phyloP scores from a whole-genome alignment of 805 yeast genomes.

The Kuraishia cidri region DNA sequence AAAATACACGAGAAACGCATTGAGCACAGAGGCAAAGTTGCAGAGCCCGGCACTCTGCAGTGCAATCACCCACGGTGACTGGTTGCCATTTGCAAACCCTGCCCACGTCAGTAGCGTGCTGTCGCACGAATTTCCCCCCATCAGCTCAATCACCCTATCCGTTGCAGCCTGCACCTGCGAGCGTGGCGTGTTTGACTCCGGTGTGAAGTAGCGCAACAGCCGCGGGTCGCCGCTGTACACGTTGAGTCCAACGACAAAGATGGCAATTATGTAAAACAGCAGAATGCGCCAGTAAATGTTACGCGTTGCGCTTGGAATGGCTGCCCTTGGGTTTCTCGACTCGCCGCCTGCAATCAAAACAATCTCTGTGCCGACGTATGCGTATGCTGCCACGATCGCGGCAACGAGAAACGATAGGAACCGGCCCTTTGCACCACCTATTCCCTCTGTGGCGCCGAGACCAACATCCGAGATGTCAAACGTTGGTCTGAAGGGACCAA shows the following conservation, averaged over 20 bases:
- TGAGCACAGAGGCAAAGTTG: slow-evolving; percentile 38
- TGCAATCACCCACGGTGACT: slow-evolving; percentile 52
- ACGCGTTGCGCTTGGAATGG: slow-evolving; percentile 70
- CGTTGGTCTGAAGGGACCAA: slow-evolving; percentile 69
- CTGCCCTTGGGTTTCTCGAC: slow-evolving; percentile 70
- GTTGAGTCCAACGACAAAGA: slow-evolving; percentile 63
- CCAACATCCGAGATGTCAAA: slow-evolving; percentile 61
- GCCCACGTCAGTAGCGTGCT: slow-evolving; percentile 18
- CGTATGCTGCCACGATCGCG: slow-evolving; percentile 56
- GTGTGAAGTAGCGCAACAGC: slow-evolving; percentile 43
- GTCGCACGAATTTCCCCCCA: slow-evolving; percentile 18
- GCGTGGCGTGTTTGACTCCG: slow-evolving; percentile 13
- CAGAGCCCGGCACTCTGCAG: slow-evolving; percentile 43
- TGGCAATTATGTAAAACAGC: slow-evolving; percentile 54
- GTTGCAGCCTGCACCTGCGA: slow-evolving; percentile 4
- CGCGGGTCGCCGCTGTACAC: slow-evolving; percentile 75
- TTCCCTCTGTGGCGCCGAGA: slow-evolving; percentile 41
- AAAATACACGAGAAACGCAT: slow-evolving; percentile 43
- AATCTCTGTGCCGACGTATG: slow-evolving; percentile 77
- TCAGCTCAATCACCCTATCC: slow-evolving; percentile 11
- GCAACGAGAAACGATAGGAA: slow-evolving; percentile 55
- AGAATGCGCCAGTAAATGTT: slow-evolving; percentile 67
- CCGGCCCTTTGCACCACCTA: slow-evolving; percentile 52
- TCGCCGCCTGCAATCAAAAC: slow-evolving; percentile 83
- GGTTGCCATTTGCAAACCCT: slow-evolving; percentile 34